These are phyloP conservation scores for Papilionanthe hybrid DNA, from an alignment of 116 monocot species.

Conservation along the genomic window DNA sequence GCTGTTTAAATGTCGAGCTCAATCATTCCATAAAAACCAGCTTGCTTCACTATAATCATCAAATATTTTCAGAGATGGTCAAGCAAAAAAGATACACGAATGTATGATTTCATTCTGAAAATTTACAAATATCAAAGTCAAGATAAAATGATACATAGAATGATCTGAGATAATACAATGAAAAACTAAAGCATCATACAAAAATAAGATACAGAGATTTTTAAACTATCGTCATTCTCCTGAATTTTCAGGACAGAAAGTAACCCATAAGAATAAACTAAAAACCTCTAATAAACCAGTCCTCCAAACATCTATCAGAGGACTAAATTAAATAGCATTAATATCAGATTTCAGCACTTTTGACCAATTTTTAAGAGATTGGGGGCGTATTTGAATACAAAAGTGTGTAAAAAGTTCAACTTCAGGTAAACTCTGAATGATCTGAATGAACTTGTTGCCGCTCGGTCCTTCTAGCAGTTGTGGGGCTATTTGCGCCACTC, in stretches of 20 bases:
- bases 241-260: background rate
- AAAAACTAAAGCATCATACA: too few species aligned
- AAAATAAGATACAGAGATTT: too few species aligned
- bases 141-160: too few species aligned
- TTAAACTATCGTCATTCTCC: background rate
- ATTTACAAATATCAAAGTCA: constrained; percentile 6
- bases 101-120: too few species aligned
- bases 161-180: too few species aligned
- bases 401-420: constrained; percentile 70
- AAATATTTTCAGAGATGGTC: too few species aligned
- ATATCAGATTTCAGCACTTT: background rate
- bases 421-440: constrained; percentile 53
- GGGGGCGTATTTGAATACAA: constrained; percentile 65
- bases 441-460: constrained; percentile 61
- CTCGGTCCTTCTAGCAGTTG: constrained; percentile 70
- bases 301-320: background rate
- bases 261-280: too few species aligned
- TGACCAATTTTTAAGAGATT: background rate
- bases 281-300: too few species aligned
- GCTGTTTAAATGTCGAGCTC: constrained; percentile 8
- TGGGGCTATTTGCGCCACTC: constrained; percentile 34
- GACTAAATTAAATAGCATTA: background rate
- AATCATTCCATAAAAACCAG: background rate
- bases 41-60: too few species aligned
- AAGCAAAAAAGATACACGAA: too few species aligned